A percentile compares a stretch with the other conserved stretches of the same genome.
These are phyloP conservation scores for Phialophora tarda DNA, from an alignment of 2,329 filamentous ascomycete species.

Conservation along the genomic window DNA sequence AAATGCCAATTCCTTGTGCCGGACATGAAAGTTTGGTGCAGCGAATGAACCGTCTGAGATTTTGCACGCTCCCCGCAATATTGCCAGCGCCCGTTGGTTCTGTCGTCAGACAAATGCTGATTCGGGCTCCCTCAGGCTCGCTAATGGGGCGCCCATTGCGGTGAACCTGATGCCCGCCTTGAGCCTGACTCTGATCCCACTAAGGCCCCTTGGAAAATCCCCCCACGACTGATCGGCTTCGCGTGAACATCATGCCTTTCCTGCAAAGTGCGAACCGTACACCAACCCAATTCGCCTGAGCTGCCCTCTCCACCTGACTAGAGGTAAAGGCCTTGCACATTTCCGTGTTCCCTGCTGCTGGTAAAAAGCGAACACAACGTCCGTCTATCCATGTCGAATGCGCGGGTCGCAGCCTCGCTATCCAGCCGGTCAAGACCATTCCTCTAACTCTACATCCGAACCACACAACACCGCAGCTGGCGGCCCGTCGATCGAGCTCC, in stretches of 20 bases:
- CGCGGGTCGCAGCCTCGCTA: conserved; percentile 29
- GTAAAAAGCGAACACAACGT: conserved; percentile 10
- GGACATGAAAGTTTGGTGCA: neutral
- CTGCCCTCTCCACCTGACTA: conserved; percentile 2
- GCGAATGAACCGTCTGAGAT: conserved; percentile 1
- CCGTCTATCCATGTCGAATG: conserved; percentile 32
- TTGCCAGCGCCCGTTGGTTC: too few relatives aligned
- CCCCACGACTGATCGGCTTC: neutral
- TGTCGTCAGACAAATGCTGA: neutral
- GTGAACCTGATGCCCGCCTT: neutral
- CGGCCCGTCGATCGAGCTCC: conserved; percentile 33
- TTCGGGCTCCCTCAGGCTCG: neutral
- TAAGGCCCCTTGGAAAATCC: neutral
- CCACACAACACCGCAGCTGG: conserved; percentile 6
- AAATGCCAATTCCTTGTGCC: neutral
- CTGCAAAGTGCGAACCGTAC: neutral
- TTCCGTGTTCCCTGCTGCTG: conserved; percentile 2
- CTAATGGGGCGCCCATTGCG: neutral
- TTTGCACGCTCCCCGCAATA: neutral
- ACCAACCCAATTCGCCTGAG: conserved; percentile 4
- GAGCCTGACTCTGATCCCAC: neutral
- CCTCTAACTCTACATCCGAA: conserved; percentile 13
- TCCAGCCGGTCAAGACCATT: conserved; percentile 16
- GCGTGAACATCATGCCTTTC: conserved; percentile 4
- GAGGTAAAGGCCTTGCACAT: neutral